These are phyloP conservation scores for Skeletonema costatum DNA, from an alignment of 108 stramenopile species.

Conservation along the genomic window DNA sequence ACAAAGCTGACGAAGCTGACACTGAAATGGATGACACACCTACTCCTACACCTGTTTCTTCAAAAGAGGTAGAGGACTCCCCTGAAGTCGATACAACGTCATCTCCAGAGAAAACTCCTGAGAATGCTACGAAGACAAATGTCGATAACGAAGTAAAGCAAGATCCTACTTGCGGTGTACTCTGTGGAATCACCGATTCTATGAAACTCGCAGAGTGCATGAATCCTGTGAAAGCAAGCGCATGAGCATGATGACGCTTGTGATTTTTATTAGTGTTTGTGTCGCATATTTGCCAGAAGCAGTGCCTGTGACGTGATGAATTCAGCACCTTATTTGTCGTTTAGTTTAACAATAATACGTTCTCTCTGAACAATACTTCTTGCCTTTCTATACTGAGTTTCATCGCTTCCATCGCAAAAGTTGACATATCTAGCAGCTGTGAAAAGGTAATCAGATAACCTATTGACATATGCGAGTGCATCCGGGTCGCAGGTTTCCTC, in stretches of 20 bases:
- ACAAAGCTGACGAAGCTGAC: not conserved
- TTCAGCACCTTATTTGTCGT: not conserved
- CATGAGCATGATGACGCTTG: too few relatives aligned
- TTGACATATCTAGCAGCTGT: constrained; percentile 80
- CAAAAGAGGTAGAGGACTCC: not conserved
- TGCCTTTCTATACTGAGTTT: constrained; percentile 67
- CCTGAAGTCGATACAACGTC: not conserved
- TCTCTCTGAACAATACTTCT: not conserved
- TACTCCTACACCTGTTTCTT: not conserved
- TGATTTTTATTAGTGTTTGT: too few relatives aligned
- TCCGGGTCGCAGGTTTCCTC: constrained; percentile 64
- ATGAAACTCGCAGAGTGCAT: not conserved
- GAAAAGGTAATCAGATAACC: constrained; percentile 86
- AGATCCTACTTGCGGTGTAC: not conserved
- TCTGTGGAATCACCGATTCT: not conserved
- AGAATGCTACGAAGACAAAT: not conserved
- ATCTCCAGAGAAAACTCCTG: not conserved
- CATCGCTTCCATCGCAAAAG: constrained; percentile 61
- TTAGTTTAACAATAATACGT: constrained; percentile 1
- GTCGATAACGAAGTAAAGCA: not conserved
- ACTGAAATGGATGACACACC: not conserved
- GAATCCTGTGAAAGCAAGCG: not conserved
- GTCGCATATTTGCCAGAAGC: not conserved
- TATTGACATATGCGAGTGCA: constrained; percentile 77
- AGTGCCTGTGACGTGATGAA: not conserved